Conservation (phyloP, 2,329 filamentous ascomycete species). For the Pyrenochaeta sp. region DNA sequence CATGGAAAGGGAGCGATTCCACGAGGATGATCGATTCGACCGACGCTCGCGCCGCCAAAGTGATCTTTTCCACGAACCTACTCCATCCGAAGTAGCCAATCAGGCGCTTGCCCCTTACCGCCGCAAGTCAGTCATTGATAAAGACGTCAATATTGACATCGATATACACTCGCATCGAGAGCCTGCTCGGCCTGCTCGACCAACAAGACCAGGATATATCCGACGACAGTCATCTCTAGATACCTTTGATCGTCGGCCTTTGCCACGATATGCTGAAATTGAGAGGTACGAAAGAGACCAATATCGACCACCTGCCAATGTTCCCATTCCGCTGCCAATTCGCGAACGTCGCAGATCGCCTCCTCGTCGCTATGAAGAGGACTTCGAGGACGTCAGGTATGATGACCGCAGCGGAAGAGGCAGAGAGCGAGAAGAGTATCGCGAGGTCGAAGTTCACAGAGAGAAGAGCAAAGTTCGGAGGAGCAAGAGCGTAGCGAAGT, state of each 20-base stretch:
- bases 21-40: slow-evolving; percentile 63
- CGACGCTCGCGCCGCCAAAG: slow-evolving; percentile 49
- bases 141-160: slow-evolving; percentile 61
- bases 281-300: slow-evolving; percentile 51
- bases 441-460: slow-evolving; percentile 58
- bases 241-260: slow-evolving; percentile 82
- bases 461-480: slow-evolving; percentile 51
- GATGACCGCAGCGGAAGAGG: slow-evolving; percentile 32
- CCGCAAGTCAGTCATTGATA: slow-evolving; percentile 66
- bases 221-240: slow-evolving; percentile 89
- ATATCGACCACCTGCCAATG: slow-evolving; percentile 71
- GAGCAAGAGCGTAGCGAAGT: slow-evolving; percentile 41
- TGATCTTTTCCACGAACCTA: slow-evolving; percentile 58
- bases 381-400: slow-evolving; percentile 65
- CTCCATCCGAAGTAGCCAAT: slow-evolving; percentile 57
- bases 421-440: slow-evolving; percentile 54
- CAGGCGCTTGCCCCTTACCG: slow-evolving; percentile 67
- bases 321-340: slow-evolving; percentile 72
- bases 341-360: slow-evolving; percentile 59
- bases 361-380: slow-evolving; percentile 69
- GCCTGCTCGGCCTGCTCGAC: slow-evolving; percentile 49
- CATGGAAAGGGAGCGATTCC: slow-evolving; percentile 61
- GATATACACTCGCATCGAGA: slow-evolving; percentile 36
- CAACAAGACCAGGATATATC: slow-evolving; percentile 72
- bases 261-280: slow-evolving; percentile 63